These are phyloP conservation scores for Candida stauntonica DNA, from an alignment of 805 yeast species.

Conservation along the genomic window DNA sequence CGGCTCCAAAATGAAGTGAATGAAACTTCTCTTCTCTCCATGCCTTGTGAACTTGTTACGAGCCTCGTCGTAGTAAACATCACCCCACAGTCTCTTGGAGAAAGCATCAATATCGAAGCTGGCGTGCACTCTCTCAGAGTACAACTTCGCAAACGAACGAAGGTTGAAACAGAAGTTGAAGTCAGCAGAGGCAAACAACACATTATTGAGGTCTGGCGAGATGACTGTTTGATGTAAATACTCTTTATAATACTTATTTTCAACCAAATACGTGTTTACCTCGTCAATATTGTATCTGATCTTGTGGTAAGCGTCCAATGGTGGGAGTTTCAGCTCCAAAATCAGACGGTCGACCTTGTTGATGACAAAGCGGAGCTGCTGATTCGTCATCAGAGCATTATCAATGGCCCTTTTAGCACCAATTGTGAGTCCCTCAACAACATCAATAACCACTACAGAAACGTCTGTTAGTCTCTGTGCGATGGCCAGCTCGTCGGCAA, in stretches of 20 bases:
- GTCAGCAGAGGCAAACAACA: constrained; percentile 68
- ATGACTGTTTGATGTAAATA: constrained; percentile 24
- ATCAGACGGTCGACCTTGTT: constrained; percentile 87
- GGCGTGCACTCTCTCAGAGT: constrained; percentile 31
- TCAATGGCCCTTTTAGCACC: constrained; percentile 49
- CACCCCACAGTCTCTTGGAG: constrained; percentile 71
- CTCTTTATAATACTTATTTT: constrained; percentile 27
- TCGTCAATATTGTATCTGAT: constrained; percentile 55
- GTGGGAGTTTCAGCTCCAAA: constrained; percentile 72
- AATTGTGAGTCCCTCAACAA: constrained; percentile 74
- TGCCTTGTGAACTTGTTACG: constrained; percentile 40
- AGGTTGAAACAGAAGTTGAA: constrained; percentile 64
- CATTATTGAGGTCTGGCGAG: constrained; percentile 66
- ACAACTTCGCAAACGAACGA: constrained; percentile 55
- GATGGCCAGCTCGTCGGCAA: constrained; percentile 66
- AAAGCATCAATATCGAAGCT: constrained; percentile 38
- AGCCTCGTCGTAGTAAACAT: constrained; percentile 44
- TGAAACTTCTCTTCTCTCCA: constrained; percentile 27
- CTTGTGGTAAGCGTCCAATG: constrained; percentile 68
- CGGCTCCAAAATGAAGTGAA: constrained; percentile 74
- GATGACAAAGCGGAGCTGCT: constrained; percentile 56
- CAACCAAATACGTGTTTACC: constrained; percentile 50
- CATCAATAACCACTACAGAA: constrained; percentile 70
- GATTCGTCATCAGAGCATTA: constrained; percentile 44
- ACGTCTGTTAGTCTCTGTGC: constrained; percentile 61